These are phyloP conservation scores for Inonotus hispidus DNA, from an alignment of 1,284 basidiomycete species.

Conservation along the genomic window DNA sequence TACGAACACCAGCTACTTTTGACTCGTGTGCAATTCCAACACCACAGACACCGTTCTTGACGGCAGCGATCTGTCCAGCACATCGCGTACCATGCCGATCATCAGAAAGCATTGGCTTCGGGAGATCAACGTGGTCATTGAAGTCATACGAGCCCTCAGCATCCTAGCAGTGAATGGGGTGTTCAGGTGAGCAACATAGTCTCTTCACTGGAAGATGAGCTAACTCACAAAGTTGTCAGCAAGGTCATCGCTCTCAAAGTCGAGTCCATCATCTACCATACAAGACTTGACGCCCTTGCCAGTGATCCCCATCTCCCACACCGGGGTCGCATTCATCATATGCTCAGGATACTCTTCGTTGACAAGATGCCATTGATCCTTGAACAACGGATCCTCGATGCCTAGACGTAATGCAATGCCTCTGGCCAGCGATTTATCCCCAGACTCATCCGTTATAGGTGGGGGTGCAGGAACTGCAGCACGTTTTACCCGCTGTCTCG, in stretches of 20 bases:
- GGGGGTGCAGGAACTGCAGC: constrained; percentile 46
- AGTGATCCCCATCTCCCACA: constrained; percentile 84
- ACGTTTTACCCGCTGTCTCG: constrained; percentile 62
- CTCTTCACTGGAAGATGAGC: constrained; percentile 5
- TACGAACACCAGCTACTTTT: constrained; percentile 90
- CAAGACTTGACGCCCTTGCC: constrained; percentile 86
- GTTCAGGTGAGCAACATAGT: background rate
- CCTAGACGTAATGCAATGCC: constrained; percentile 58
- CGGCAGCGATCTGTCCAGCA: constrained; percentile 94
- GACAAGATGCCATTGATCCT: constrained; percentile 89
- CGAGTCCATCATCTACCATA: constrained; percentile 94
- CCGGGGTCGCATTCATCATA: constrained; percentile 82
- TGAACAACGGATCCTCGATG: constrained; percentile 83
- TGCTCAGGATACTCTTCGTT: constrained; percentile 72
- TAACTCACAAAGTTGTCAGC: constrained; percentile 84
- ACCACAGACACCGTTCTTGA: constrained; percentile 91
- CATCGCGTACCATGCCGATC: constrained; percentile 98
- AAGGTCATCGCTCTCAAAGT: constrained; percentile 85
- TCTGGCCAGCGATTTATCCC: constrained; percentile 36
- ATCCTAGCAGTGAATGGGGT: constrained; percentile 45
- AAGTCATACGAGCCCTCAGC: constrained; percentile 93
- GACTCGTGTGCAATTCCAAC: constrained; percentile 92
- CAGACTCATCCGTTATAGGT: constrained; percentile 32
- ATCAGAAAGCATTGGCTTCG: constrained; percentile 83
- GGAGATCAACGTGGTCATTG: constrained; percentile 88